These are phyloP conservation scores for Penicillium alfredii DNA, from an alignment of 495 filamentous ascomycete genomes.

Conservation along the genomic window DNA sequence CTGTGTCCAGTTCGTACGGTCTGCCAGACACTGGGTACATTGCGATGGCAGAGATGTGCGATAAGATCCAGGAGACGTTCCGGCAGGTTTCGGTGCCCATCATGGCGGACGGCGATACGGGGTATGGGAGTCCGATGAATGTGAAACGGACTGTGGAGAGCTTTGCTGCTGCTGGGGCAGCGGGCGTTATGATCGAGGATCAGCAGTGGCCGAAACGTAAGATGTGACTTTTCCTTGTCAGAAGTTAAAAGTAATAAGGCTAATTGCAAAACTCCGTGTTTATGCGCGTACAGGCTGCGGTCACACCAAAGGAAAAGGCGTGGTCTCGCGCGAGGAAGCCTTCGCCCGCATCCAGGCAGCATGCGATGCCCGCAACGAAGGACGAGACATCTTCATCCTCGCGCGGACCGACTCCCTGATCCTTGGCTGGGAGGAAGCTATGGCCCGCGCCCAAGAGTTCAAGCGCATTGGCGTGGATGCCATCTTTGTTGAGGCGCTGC, in stretches of 20 bases:
- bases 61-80: constrained; percentile 34
- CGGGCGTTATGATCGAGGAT: constrained; percentile 40
- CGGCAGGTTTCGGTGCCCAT: constrained; percentile 31
- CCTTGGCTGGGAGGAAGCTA: constrained; percentile 34
- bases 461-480: constrained; percentile 33
- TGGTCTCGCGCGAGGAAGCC: constrained; percentile 38
- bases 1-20: constrained; percentile 28
- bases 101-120: constrained; percentile 39
- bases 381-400: constrained; percentile 36
- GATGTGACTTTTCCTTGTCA: not conserved
- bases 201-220: constrained; percentile 37
- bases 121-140: constrained; percentile 40
- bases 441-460: constrained; percentile 32
- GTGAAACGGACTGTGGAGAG: constrained; percentile 36
- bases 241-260: too few relatives aligned
- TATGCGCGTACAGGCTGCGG: constrained; percentile 28
- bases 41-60: constrained; percentile 38
- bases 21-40: constrained; percentile 42
- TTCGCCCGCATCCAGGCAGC: constrained; percentile 38
- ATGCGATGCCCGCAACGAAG: constrained; percentile 36
- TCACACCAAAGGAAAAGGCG: constrained; percentile 40
- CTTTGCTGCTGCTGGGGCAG: constrained; percentile 33
- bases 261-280: too few relatives aligned
- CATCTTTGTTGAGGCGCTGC: constrained; percentile 39
- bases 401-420: constrained; percentile 36